Conservation (phyloP, 345 rosid genomes). For the Populus davidiana region DNA sequence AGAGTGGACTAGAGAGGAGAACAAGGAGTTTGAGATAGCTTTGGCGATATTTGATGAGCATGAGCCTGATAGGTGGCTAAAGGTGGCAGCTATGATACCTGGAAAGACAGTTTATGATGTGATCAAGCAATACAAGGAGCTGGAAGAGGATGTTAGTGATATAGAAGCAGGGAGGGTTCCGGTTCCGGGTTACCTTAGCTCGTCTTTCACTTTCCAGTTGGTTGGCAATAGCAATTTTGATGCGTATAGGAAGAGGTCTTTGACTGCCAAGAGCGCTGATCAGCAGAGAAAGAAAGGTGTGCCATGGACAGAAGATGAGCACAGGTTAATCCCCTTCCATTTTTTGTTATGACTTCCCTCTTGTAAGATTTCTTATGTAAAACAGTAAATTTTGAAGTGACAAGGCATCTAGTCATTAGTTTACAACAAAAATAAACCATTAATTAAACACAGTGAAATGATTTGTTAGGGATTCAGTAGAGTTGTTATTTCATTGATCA, state of each 20-base stretch:
- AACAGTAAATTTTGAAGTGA: not conserved
- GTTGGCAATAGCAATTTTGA: conserved; percentile 33
- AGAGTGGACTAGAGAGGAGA: conserved; percentile 73
- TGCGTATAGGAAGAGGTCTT: conserved; percentile 49
- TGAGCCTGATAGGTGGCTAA: conserved; percentile 68
- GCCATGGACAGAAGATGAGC: conserved; percentile 99
- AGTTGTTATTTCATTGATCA: not conserved
- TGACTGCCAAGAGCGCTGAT: conserved; percentile 42
- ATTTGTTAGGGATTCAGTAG: not conserved
- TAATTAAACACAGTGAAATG: not conserved
- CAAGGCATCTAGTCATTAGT: not conserved
- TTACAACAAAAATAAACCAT: not conserved
- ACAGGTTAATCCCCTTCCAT: conserved; percentile 48
- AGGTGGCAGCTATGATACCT: conserved; percentile 66
- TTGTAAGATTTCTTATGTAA: not conserved
- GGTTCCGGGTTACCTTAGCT: conserved; percentile 56
- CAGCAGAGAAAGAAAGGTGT: conserved; percentile 89
- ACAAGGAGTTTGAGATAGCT: conserved; percentile 76
- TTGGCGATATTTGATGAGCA: conserved; percentile 61
- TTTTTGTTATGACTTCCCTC: not conserved
- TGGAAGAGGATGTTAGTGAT: conserved; percentile 62
- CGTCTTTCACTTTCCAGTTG: conserved; percentile 43
- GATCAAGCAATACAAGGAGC: conserved; percentile 58
- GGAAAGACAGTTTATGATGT: conserved; percentile 73
- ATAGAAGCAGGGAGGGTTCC: conserved; percentile 79